Evolutionary conservation across 108 stramenopile species (phyloP), one percentile per base, ranked within the genome.

Genomic region (Conticribra weissflogii): DNA sequence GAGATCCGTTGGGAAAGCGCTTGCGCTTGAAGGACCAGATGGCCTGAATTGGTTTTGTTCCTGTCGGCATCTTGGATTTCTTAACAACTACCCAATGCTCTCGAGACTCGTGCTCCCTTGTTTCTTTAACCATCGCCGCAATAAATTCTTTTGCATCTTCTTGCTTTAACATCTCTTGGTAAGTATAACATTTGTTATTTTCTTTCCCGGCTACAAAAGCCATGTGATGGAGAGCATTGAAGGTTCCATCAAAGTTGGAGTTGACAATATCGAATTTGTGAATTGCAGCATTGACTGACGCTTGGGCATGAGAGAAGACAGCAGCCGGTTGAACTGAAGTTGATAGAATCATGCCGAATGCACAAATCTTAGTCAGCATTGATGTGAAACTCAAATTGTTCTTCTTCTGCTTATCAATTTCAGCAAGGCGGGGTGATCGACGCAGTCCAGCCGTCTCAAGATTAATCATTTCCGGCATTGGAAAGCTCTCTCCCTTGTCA

Each of bases 1-100:
- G n/a, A n/a, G n/a, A n/a, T n/a, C n/a, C n/a, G n/a, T n/a, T n/a
- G n/a, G n/a, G n/a, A n/a, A n/a, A n/a, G n/a, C n/a, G n/a, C n/a
- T n/a, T n/a, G n/a, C n/a, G n/a, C n/a, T n/a, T n/a, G n/a, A n/a
- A n/a, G n/a, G n/a, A n/a, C n/a, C n/a, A n/a, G n/a, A n/a, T n/a
- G n/a, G n/a, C n/a, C n/a, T n/a, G n/a, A n/a, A n/a, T n/a, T n/a
- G n/a, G n/a, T n/a, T n/a, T n/a, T n/a, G n/a, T n/a, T n/a, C n/a
- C n/a, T n/a, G n/a, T n/a, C n/a, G n/a, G n/a, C n/a, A n/a, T n/a
- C n/a, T n/a, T n/a, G n/a, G n/a, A n/a, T n/a, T n/a, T n/a, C n/a
- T n/a, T n/a, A n/a, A n/a, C n/a, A n/a, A n/a, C n/a, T n/a, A n/a
- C 25, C 57, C 57, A 58, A 58, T 58, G 57, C 57, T 21, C 21